A percentile compares a stretch with the other conserved stretches of the same genome.
These are phyloP conservation scores for Dendrostoma leiphaemia DNA, from an alignment of 2,329 filamentous ascomycete genomes.

Conservation along the genomic window DNA sequence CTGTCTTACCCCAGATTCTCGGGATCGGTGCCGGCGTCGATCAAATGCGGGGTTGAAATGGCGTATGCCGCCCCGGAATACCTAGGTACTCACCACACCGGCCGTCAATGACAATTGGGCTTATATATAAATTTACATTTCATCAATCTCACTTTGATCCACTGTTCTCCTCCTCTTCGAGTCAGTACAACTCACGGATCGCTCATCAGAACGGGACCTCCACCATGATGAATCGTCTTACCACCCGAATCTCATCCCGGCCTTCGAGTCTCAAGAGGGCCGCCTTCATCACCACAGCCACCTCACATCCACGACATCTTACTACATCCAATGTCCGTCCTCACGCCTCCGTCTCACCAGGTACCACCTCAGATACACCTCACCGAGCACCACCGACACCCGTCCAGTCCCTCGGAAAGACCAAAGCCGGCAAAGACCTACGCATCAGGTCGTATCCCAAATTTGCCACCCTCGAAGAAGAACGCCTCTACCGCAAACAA, in stretches of 20 bases:
- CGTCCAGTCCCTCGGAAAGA: slow-evolving; percentile 18
- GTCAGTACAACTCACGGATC: too few relatives aligned
- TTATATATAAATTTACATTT: too few relatives aligned
- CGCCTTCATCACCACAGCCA: neutral
- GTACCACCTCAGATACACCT: neutral
- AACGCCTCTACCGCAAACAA: slow-evolving; percentile 55
- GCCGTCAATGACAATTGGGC: too few relatives aligned
- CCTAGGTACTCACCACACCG: too few relatives aligned
- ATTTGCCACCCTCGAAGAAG: slow-evolving; percentile 46
- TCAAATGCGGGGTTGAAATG: slow-evolving; percentile 4
- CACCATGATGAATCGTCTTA: slow-evolving; percentile 4
- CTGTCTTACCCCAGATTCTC: slow-evolving; percentile 8
- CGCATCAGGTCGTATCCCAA: slow-evolving; percentile 47
- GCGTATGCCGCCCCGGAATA: neutral
- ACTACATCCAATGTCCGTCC: neutral
- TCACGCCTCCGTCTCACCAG: slow-evolving; percentile 7
- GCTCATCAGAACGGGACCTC: too few relatives aligned
- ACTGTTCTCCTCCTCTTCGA: too few relatives aligned
- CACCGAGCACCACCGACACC: slow-evolving; percentile 12
- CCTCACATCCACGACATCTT: neutral
- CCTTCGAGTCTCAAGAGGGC: neutral
- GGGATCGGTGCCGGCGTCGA: neutral
- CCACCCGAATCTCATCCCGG: neutral
- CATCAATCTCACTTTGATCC: neutral
- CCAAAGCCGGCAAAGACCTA: slow-evolving; percentile 12